Percentiles rank a stretch among this genome's conserved stretches.
Evolutionary conservation across 225 moss, liverwort and hornwort species (phyloP).

Genomic region (Thuidium tamariscinum): DNA sequence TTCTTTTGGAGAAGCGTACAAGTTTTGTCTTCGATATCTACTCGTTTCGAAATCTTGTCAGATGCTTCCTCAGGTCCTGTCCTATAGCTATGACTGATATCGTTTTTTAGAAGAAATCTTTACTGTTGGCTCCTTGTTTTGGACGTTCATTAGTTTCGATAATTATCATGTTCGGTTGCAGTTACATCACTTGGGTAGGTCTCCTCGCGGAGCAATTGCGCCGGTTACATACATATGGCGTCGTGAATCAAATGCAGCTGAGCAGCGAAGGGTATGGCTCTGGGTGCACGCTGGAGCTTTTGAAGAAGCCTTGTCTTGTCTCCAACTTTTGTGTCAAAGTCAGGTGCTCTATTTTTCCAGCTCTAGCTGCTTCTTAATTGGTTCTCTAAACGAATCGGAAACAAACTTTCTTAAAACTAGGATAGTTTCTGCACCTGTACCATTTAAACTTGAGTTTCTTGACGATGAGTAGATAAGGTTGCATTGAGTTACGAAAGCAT

Average conservation of each 20-base stretch:
- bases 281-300: constrained; percentile 93
- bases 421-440: background rate
- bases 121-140: background rate
- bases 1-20: background rate
- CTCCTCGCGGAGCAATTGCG: constrained; percentile 26
- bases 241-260: constrained; percentile 13
- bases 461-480: background rate
- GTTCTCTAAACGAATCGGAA: background rate
- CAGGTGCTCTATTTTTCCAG: constrained; percentile 35
- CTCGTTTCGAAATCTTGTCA: background rate
- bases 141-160: background rate
- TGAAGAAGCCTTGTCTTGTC: constrained; percentile 48
- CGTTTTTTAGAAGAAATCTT: background rate
- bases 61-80: background rate
- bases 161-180: constrained; percentile 15
- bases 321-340: constrained; percentile 46
- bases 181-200: constrained; percentile 57
- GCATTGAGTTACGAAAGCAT: background rate
- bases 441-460: background rate
- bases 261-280: constrained; percentile 72
- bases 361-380: background rate
- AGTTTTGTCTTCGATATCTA: background rate
- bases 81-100: background rate
- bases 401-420: background rate
- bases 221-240: constrained; percentile 22